Evolutionary conservation across 2,329 filamentous ascomycete species (phyloP), one percentile per base, ranked within the genome.

Genomic region (Pseudopyricularia javanii): DNA sequence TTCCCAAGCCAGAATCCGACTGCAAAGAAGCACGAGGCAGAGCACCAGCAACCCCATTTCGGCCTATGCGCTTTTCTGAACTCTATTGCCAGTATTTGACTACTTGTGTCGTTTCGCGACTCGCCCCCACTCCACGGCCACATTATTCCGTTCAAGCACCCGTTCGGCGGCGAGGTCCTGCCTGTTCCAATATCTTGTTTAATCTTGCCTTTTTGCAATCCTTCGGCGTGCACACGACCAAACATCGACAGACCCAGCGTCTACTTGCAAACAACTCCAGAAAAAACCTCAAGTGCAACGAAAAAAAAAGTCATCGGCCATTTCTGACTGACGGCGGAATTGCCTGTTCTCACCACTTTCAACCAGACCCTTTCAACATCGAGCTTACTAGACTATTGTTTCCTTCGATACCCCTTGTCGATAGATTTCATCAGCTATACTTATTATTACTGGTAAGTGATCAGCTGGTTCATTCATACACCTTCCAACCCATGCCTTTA

Each of bases 361-460:
- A 43, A 12, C 15, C 34, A 34, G 33, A 34, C 32, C 33, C 22
- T 9, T 20, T 40, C 33, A 37, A 5, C 24, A 15, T 50, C 17
- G 15, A 51, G 24, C 51, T n/a, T 34, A 43, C 47, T 53, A 53
- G 51, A 53, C 14, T 48, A 17, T 53, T 34, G 14, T 37, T 49
- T 49, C 32, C 50, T 52, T 51, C 26, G 51, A 53, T 53, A 53
- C 51, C 51, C 49, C 35, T 28, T 37, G 33, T 35, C 47, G 34
- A 49, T 53, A 53, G 51, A 49, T 28, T 22, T 52, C 12, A 28
- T 48, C 26, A 35, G n/a, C 20, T 26, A 20, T 28, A 47, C 37
- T 45, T 47, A n/a, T 22, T 48, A 17, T 14, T 12, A 12, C 12
- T 24, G 26, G 50, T 52, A 47, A 43, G 50, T 47, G 14, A 24